Evolutionary conservation across 1,284 basidiomycete genomes (phyloP).

Genomic region (Neonothopanus nambi): DNA sequence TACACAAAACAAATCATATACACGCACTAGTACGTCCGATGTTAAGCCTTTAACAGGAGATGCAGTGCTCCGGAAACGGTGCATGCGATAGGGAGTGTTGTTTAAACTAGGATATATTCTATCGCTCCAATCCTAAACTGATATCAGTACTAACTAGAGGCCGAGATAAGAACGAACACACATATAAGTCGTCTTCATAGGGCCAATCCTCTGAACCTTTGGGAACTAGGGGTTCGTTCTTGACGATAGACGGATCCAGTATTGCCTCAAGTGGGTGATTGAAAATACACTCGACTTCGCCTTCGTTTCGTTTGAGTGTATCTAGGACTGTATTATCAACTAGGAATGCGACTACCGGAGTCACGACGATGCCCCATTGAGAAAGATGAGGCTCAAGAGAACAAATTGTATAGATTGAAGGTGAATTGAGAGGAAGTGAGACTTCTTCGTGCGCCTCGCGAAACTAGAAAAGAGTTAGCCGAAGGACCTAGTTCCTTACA

Average conservation of each 20-base stretch:
- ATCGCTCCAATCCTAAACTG: slow-evolving; percentile 56
- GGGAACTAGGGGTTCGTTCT: slow-evolving; percentile 47
- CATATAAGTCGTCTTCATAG: slow-evolving; percentile 69
- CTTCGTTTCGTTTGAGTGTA: slow-evolving; percentile 1
- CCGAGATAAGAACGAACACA: slow-evolving; percentile 23
- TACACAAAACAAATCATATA: not conserved
- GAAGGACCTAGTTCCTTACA: not conserved
- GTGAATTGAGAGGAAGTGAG: slow-evolving; percentile 5
- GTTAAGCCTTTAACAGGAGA: slow-evolving; percentile 84
- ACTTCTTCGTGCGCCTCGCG: slow-evolving; percentile 26
- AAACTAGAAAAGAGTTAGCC: not conserved
- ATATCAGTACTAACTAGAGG: too few species aligned
- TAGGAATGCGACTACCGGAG: slow-evolving; percentile 1
- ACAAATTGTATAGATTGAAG: slow-evolving; percentile 9
- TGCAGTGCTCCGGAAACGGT: slow-evolving; percentile 73
- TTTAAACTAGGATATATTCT: slow-evolving; percentile 45
- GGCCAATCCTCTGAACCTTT: slow-evolving; percentile 75
- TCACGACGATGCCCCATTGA: slow-evolving; percentile 6
- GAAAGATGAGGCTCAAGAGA: slow-evolving; percentile 3
- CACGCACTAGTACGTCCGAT: slow-evolving; percentile 70
- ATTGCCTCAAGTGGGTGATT: slow-evolving; percentile 12
- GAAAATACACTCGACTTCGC: slow-evolving; percentile 16
- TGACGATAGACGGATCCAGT: slow-evolving; percentile 3
- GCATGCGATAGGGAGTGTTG: slow-evolving; percentile 60
- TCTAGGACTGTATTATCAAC: not conserved